A percentile compares a stretch with the other conserved stretches of the same genome.
phyloP scores from a whole-genome alignment of 805 yeast genomes.

The Saccharomyces mikatae region DNA sequence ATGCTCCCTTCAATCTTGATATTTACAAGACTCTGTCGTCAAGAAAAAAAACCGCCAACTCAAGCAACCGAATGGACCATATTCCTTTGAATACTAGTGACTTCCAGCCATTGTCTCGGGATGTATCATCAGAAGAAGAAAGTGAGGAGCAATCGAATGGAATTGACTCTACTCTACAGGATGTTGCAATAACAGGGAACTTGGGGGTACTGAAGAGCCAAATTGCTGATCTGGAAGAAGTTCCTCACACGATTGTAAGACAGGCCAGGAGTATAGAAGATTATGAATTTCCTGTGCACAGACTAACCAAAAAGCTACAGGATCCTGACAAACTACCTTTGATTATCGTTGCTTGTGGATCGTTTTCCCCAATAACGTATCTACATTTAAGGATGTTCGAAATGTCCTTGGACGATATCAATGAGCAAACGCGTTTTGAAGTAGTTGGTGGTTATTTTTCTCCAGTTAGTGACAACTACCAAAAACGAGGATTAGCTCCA shows the following conservation, averaged over 20 bases:
- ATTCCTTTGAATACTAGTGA: slow-evolving; percentile 54
- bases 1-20: slow-evolving; percentile 45
- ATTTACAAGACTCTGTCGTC: background rate
- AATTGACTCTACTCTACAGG: background rate
- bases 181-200: background rate
- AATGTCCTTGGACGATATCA: slow-evolving; percentile 91
- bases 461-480: slow-evolving; percentile 89
- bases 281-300: slow-evolving; percentile 81
- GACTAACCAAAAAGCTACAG: slow-evolving; percentile 60
- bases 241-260: slow-evolving; percentile 86
- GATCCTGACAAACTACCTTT: slow-evolving; percentile 79
- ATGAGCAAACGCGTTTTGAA: slow-evolving; percentile 88
- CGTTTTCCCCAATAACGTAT: slow-evolving; percentile 92
- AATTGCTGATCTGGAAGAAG: slow-evolving; percentile 92
- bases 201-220: slow-evolving; percentile 40
- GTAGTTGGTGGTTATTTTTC: slow-evolving; percentile 94
- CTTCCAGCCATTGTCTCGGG: slow-evolving; percentile 46
- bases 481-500: slow-evolving; percentile 86
- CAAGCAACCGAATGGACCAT: slow-evolving; percentile 6
- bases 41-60: slow-evolving; percentile 2
- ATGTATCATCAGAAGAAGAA: slow-evolving; percentile 39
- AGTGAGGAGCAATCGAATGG: slow-evolving; percentile 13
- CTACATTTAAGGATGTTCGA: slow-evolving; percentile 95
- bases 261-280: slow-evolving; percentile 67
- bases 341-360: slow-evolving; percentile 95